Conservation (phyloP, 345 rosid species). For the Gossypium longicalyx region DNA sequence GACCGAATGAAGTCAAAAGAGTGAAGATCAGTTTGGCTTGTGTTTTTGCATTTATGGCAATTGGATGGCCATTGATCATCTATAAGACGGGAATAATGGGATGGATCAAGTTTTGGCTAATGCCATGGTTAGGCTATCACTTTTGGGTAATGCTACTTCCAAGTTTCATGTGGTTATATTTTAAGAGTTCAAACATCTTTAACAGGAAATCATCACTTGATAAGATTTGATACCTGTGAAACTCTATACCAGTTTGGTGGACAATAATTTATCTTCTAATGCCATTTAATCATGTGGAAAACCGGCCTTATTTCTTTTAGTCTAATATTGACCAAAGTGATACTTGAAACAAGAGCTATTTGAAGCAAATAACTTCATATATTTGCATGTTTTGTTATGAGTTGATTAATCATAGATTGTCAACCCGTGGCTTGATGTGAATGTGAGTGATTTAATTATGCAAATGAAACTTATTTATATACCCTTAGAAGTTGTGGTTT, state of each 20-base stretch:
- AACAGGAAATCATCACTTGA: background rate
- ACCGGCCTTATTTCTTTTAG: background rate
- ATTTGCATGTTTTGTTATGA: too few relatives aligned
- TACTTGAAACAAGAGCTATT: background rate
- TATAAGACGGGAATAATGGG: constrained; percentile 75
- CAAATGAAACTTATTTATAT: background rate
- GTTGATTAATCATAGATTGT: too few relatives aligned
- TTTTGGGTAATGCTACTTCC: constrained; percentile 9
- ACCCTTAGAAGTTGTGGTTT: background rate
- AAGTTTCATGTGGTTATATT: constrained; percentile 4
- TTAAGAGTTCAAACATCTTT: background rate
- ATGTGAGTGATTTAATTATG: background rate
- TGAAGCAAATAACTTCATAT: background rate
- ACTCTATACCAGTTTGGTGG: background rate
- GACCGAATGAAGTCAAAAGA: constrained; percentile 72
- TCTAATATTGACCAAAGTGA: background rate
- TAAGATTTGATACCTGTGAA: background rate
- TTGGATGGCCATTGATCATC: constrained; percentile 92
- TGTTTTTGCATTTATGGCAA: constrained; percentile 84
- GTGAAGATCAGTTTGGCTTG: constrained; percentile 96
- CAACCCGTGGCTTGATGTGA: background rate
- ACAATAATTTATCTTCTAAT: background rate
- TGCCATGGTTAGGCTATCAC: constrained; percentile 54
- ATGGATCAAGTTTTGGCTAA: constrained; percentile 89
- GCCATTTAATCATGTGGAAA: background rate